phyloP scores from a whole-genome alignment of 179 eudicot species.

The Gypsophila paniculata region DNA sequence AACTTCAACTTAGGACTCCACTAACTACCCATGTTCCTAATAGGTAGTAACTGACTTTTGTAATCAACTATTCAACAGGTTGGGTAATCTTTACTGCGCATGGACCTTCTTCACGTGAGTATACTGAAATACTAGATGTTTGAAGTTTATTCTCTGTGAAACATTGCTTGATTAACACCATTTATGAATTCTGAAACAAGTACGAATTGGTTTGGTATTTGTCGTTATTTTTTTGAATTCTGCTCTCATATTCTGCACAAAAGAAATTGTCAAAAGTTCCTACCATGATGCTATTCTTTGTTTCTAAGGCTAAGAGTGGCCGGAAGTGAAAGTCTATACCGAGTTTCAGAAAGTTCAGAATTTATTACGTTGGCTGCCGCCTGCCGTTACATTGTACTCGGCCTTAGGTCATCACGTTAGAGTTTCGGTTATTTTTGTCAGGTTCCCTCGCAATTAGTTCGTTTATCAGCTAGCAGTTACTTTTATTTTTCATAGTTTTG shows the following conservation, averaged over 20 bases:
- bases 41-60: no score
- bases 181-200: no score
- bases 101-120: slow-evolving; percentile 71
- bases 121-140: neutral
- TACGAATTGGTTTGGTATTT: no score
- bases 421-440: neutral
- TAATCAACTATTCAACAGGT: no score
- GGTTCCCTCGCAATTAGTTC: neutral
- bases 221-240: neutral
- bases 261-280: slow-evolving; percentile 1
- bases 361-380: neutral
- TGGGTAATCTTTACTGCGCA: slow-evolving; percentile 68
- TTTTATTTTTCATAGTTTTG: no score
- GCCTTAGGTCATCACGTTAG: neutral
- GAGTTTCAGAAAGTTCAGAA: neutral
- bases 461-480: no score
- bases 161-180: neutral
- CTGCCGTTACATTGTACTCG: neutral
- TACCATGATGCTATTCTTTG: no score
- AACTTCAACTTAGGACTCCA: no score
- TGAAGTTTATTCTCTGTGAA: slow-evolving; percentile 3
- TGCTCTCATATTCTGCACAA: neutral
- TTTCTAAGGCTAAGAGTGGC: no score
- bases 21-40: no score
- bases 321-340: no score